Conservation (phyloP, 495 filamentous ascomycete species). For the Neohortaea acidophila region DNA sequence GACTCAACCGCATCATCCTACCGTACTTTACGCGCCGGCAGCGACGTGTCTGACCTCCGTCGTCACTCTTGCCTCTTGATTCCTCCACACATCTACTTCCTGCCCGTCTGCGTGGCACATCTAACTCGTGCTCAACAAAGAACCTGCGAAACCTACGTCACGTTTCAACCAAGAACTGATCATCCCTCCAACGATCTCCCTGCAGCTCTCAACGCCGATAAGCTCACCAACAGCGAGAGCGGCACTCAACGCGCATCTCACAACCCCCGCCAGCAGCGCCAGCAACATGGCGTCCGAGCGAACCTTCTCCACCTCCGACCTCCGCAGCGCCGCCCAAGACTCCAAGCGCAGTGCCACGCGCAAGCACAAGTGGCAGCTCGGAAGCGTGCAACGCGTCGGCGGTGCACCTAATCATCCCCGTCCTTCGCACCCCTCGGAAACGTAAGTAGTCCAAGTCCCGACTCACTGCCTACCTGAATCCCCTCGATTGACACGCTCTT, state of each 20-base stretch:
- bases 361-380: slow-evolving; percentile 41
- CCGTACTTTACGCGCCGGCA: no score
- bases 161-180: no score
- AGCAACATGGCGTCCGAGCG: slow-evolving; percentile 24
- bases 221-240: no score
- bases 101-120: no score
- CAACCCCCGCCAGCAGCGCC: neutral
- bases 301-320: slow-evolving; percentile 27
- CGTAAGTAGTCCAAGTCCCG: slow-evolving; percentile 9
- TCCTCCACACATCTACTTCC: no score
- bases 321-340: slow-evolving; percentile 27
- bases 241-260: neutral
- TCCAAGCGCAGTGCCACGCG: slow-evolving; percentile 34
- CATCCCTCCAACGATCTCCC: no score
- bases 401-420: slow-evolving; percentile 9
- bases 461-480: neutral
- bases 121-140: no score
- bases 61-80: no score
- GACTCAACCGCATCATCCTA: no score
- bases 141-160: no score
- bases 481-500: slow-evolving; percentile 2
- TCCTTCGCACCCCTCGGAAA: slow-evolving; percentile 16
- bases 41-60: no score
- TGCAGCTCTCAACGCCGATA: no score
- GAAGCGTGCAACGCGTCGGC: slow-evolving; percentile 18